Conservation (phyloP, 1,284 basidiomycete species). For the Cryptococcus wingfieldii region DNA sequence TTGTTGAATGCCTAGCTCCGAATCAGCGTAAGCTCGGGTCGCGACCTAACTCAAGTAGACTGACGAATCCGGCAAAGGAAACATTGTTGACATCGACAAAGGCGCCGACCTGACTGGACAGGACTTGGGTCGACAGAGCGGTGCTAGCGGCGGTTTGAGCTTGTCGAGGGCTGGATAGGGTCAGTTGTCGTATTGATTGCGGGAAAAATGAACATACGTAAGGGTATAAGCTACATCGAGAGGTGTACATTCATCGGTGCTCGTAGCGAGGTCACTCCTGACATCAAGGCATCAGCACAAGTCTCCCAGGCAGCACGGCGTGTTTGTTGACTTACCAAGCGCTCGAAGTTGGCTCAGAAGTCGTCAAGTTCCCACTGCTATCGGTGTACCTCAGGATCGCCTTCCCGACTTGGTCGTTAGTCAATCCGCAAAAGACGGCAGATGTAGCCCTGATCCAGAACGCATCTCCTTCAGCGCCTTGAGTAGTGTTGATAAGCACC, state of each 20-base stretch:
- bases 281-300: not conserved
- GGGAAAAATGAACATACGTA: slow-evolving; percentile 7
- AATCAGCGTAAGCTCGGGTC: not conserved
- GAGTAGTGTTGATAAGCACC: slow-evolving; percentile 32
- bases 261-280: slow-evolving; percentile 11
- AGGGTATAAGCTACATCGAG: slow-evolving; percentile 22
- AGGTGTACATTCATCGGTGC: slow-evolving; percentile 4
- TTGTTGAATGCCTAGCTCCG: slow-evolving; percentile 29
- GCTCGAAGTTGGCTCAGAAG: not conserved
- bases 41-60: not conserved
- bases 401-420: not conserved
- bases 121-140: slow-evolving; percentile 16
- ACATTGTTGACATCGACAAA: slow-evolving; percentile 19
- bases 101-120: slow-evolving; percentile 21
- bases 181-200: slow-evolving; percentile 23
- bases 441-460: slow-evolving; percentile 37
- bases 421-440: slow-evolving; percentile 3
- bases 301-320: not conserved
- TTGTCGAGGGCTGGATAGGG: too few species aligned
- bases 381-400: slow-evolving; percentile 8
- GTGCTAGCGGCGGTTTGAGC: slow-evolving; percentile 16
- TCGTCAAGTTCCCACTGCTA: slow-evolving; percentile 1
- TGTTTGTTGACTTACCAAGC: slow-evolving; percentile 5
- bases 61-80: slow-evolving; percentile 23
- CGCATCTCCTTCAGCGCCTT: slow-evolving; percentile 20